A percentile compares a stretch with the other conserved stretches of the same genome.
Evolutionary conservation across 169 alveolate genomes (phyloP).

Genomic region (Cryptosporidium bovis): DNA sequence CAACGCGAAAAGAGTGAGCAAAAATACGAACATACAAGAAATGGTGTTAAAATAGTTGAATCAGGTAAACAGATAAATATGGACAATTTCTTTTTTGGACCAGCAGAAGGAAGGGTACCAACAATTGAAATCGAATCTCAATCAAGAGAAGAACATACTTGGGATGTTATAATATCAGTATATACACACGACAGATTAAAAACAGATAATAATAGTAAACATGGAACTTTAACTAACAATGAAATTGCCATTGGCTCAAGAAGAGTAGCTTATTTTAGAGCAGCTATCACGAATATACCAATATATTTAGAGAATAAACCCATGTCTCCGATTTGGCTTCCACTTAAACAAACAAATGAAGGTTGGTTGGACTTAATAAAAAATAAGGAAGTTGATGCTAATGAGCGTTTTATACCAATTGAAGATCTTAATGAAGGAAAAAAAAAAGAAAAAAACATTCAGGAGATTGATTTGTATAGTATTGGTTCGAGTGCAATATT

Average conservation of each 20-base stretch:
- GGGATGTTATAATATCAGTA: constrained; percentile 70
- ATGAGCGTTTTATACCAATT: not conserved
- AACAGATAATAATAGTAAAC: not conserved
- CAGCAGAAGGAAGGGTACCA: constrained; percentile 70
- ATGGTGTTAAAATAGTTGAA: constrained; percentile 12
- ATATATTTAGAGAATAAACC: constrained; percentile 81
- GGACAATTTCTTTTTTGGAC: constrained; percentile 20
- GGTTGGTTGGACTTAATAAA: constrained; percentile 80
- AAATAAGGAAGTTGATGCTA: constrained; percentile 59
- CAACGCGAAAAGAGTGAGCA: constrained; percentile 49
- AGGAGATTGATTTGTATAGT: constrained; percentile 54
- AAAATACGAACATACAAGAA: constrained; percentile 2
- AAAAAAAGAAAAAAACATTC: constrained; percentile 8
- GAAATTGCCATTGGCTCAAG: constrained; percentile 62
- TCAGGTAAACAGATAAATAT: constrained; percentile 15
- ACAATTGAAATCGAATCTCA: constrained; percentile 58
- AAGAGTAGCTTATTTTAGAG: constrained; percentile 80
- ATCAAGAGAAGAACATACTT: constrained; percentile 55
- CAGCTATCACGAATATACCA: constrained; percentile 82
- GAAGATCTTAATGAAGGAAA: constrained; percentile 4
- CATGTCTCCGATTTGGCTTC: constrained; percentile 86
- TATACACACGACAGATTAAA: constrained; percentile 28
- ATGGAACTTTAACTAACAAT: constrained; percentile 22
- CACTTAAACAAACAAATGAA: constrained; percentile 81
- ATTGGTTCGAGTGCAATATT: constrained; percentile 63